These are phyloP conservation scores for Taphrina confusa DNA, from an alignment of 1,139 yeast species.

Conservation along the genomic window DNA sequence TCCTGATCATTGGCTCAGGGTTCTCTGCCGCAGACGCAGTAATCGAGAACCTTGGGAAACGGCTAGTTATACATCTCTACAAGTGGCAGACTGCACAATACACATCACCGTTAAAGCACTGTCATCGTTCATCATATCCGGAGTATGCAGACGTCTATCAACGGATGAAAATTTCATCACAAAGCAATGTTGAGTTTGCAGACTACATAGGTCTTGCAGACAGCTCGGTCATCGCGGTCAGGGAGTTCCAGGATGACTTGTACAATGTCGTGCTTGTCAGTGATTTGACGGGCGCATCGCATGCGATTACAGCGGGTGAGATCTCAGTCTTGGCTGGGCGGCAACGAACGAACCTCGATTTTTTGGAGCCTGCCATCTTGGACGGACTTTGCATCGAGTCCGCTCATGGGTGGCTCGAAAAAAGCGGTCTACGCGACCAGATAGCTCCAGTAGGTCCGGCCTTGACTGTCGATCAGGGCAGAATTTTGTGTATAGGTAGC, in stretches of 20 bases:
- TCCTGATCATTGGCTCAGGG: constrained; percentile 47
- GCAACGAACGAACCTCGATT: constrained; percentile 38
- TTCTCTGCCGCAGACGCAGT: constrained; percentile 48
- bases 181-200: not conserved
- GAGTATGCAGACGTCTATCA: constrained; percentile 45
- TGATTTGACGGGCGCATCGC: constrained; percentile 20
- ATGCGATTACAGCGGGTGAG: constrained; percentile 36
- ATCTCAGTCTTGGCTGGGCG: constrained; percentile 38
- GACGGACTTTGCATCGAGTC: constrained; percentile 1
- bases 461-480: constrained; percentile 13
- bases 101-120: constrained; percentile 44
- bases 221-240: constrained; percentile 40
- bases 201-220: constrained; percentile 45
- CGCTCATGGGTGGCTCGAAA: constrained; percentile 23
- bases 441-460: constrained; percentile 20
- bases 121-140: constrained; percentile 46
- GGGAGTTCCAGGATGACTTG: not conserved
- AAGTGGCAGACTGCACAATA: constrained; percentile 43
- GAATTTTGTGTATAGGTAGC: constrained; percentile 28
- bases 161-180: constrained; percentile 42
- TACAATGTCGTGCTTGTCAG: not conserved
- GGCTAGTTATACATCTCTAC: constrained; percentile 43
- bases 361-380: constrained; percentile 21
- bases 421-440: constrained; percentile 21
- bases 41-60: constrained; percentile 28